These are phyloP conservation scores for Cordyceps cicadae DNA, from an alignment of 2,329 filamentous ascomycete species.

Conservation along the genomic window DNA sequence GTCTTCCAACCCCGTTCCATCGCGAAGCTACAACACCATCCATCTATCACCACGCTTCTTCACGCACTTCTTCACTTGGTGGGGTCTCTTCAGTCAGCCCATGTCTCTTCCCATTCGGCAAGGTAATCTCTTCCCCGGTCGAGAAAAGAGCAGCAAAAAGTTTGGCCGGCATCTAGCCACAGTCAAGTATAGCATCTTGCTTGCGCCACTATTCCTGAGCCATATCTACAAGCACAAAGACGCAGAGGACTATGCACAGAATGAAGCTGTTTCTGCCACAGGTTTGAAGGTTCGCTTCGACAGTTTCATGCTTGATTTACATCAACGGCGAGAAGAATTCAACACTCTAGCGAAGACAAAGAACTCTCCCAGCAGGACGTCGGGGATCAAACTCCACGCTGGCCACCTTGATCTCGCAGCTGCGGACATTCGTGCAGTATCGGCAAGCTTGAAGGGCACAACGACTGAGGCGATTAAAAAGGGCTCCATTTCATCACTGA, in stretches of 20 bases:
- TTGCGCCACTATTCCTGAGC: conserved; percentile 88
- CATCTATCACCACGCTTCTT: conserved; percentile 94
- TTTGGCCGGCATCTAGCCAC: conserved; percentile 96
- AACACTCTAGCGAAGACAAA: conserved; percentile 69
- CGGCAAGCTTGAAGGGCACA: conserved; percentile 78
- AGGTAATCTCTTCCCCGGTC: conserved; percentile 79
- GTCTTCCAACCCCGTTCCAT: conserved; percentile 63
- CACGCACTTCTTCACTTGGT: conserved; percentile 97
- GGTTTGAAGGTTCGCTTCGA: conserved; percentile 94
- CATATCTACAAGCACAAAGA: conserved; percentile 99
- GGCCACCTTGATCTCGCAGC: conserved; percentile 87
- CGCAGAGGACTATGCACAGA: conserved; percentile 71
- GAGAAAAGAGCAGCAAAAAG: conserved; percentile 97
- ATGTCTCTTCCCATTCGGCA: conserved; percentile 94
- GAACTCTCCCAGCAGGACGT: conserved; percentile 72
- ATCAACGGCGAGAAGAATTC: conserved; percentile 89
- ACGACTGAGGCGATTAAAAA: conserved; percentile 66
- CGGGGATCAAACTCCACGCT: conserved; percentile 90
- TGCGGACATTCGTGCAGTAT: conserved; percentile 87
- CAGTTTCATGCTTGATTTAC: conserved; percentile 94
- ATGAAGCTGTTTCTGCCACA: conserved; percentile 69
- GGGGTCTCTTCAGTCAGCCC: conserved; percentile 89
- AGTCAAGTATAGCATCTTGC: conserved; percentile 90
- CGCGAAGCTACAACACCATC: conserved; percentile 90
- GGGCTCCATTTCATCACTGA: conserved; percentile 42